These are phyloP conservation scores for Leccinum disarticulatum DNA, from an alignment of 768 basidiomycete species.

Conservation along the genomic window DNA sequence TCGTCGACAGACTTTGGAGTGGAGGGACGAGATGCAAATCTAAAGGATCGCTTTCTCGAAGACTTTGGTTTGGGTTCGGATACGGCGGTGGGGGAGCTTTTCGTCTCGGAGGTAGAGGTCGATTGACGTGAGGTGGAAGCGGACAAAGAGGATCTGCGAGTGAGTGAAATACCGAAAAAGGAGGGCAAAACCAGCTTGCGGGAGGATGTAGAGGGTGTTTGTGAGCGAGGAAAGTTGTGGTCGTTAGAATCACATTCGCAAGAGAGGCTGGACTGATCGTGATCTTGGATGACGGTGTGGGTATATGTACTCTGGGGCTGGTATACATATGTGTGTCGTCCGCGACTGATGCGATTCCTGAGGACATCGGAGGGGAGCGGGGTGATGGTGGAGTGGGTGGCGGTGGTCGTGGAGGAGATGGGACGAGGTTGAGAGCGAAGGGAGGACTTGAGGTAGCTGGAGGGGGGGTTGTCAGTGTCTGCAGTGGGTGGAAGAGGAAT, in stretches of 20 bases:
- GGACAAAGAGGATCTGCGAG: slow-evolving; percentile 27
- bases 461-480: slow-evolving; percentile 13
- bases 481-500: neutral
- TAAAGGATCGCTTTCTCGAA: slow-evolving; percentile 33
- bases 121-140: slow-evolving; percentile 20
- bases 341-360: slow-evolving; percentile 17
- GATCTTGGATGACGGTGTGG: slow-evolving; percentile 11
- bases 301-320: slow-evolving; percentile 15
- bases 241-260: slow-evolving; percentile 22
- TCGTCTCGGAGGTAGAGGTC: slow-evolving; percentile 18
- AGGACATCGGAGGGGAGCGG: slow-evolving; percentile 51
- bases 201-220: slow-evolving; percentile 29
- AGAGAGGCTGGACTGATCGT: slow-evolving; percentile 11
- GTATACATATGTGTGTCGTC: slow-evolving; percentile 20
- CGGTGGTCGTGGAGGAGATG: slow-evolving; percentile 62
- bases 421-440: slow-evolving; percentile 57
- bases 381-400: slow-evolving; percentile 60
- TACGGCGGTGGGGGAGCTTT: slow-evolving; percentile 22
- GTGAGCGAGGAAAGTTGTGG: slow-evolving; percentile 23
- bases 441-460: slow-evolving; percentile 38
- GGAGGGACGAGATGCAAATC: slow-evolving; percentile 29
- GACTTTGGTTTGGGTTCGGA: slow-evolving; percentile 18
- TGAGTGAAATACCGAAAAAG: slow-evolving; percentile 31
- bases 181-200: slow-evolving; percentile 24
- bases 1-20: slow-evolving; percentile 32